Evolutionary conservation across 352 stramenopile species (phyloP), one percentile per base, ranked within the genome.

Genomic region (Plasmopara halstedii): DNA sequence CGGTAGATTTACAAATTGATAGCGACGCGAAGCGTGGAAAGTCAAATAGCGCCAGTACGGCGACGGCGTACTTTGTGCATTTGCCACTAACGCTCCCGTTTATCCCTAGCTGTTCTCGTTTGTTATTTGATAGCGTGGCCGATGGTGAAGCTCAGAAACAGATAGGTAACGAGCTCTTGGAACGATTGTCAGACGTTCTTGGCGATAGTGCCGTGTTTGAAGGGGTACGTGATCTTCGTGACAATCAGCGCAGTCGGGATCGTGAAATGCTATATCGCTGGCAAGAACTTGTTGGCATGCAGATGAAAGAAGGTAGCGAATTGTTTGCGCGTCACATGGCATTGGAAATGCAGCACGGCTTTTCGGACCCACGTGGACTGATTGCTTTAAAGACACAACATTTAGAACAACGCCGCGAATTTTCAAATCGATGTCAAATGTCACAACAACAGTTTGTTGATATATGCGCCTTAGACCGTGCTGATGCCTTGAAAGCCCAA

Each of bases 271-370:
- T 89, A 14, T 81, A 85, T 26, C 78, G 78, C 14, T 89, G 78
- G 78, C 78, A 89, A 50, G 78, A 89, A 21, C 62, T 89, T 20
- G 64, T 89, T 15, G 60, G 61, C 6, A 85, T 83, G 74, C 78
- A 89, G 46, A 89, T 89, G 78, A 87, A 88, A 37, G 78, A 89
- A 58, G 74, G 78, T 22, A 76, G 62, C 26, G 77, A 87, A 21
- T 50, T 89, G 14, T 87, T 78, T 37, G 58, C 63, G 4, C 73
- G 72, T 11, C 77, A 89, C 19, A 53, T 68, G 10, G 60, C 60
- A 19, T 43, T 70, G 0, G 74, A 85, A 41, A 70, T 69, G 54
- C 55, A 74, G 43, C 58, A 62, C 17, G 64, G 64, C 0, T 67
- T 67, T 32, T 59, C 56, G 2, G 72, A 83, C 20, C 53, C 70